Evolutionary conservation across 257 asterid species (phyloP).

Genomic region (Solanum chiquidenum): DNA sequence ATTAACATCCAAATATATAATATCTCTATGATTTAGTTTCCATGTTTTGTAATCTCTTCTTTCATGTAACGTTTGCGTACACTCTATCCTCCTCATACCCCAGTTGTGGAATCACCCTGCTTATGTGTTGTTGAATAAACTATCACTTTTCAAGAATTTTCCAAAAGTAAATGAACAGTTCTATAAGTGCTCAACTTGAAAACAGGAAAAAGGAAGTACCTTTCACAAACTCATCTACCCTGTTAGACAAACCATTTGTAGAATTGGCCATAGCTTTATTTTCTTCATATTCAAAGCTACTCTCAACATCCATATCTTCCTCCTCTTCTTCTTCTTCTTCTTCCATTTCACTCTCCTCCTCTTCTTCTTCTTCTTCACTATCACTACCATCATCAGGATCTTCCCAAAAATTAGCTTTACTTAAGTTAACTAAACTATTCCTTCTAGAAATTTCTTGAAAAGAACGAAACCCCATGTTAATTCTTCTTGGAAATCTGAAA

Average conservation of each 20-base stretch:
- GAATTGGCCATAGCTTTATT: conserved; percentile 10
- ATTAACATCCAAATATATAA: not conserved
- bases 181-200: too few relatives aligned
- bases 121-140: not conserved
- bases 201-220: conserved; percentile 21
- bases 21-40: not conserved
- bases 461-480: not conserved
- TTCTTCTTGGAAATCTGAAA: not conserved
- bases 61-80: too few relatives aligned
- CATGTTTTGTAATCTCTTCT: not conserved
- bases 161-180: too few relatives aligned
- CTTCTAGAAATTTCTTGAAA: not conserved
- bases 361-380: conserved; percentile 45
- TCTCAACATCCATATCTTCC: conserved; percentile 54
- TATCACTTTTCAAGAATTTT: not conserved
- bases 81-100: not conserved
- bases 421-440: not conserved
- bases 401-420: conserved; percentile 29
- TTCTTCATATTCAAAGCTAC: conserved; percentile 53
- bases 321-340: conserved; percentile 23
- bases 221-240: conserved; percentile 48
- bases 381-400: conserved; percentile 71
- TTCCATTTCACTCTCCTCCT: conserved; percentile 29
- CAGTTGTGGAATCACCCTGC: not conserved
- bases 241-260: conserved; percentile 15